These are phyloP conservation scores for Carpinus viminea DNA, from an alignment of 306 rosid genomes.

Conservation along the genomic window DNA sequence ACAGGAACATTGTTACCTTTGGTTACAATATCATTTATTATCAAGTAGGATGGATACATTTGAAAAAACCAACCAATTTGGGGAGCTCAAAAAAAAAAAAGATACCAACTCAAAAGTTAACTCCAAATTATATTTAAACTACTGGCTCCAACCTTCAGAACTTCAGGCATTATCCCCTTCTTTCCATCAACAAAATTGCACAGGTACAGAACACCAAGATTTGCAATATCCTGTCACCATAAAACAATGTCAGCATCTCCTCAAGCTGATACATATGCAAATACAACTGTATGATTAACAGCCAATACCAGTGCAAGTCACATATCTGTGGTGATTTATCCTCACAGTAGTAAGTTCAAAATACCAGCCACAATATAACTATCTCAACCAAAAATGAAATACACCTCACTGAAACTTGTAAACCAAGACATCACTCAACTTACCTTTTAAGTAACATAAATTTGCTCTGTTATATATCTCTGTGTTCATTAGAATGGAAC, in stretches of 20 bases:
- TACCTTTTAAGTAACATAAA: not conserved
- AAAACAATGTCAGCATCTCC: conserved; percentile 30
- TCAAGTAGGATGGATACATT: not conserved
- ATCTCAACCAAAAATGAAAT: not conserved
- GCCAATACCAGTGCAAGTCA: not conserved
- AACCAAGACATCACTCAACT: not conserved
- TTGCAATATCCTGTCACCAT: conserved; percentile 62
- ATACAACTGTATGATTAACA: not conserved
- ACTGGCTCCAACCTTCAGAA: conserved; percentile 51
- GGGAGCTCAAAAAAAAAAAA: not conserved
- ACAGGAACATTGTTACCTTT: not conserved
- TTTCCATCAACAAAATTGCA: conserved; percentile 59
- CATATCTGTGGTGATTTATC: not conserved
- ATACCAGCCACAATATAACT: not conserved
- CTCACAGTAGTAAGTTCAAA: not conserved
- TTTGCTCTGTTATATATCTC: not conserved
- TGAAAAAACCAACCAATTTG: not conserved
- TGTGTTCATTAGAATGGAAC: not conserved
- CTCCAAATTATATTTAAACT: conserved; percentile 7
- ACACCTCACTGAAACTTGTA: not conserved
- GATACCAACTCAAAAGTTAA: not conserved
- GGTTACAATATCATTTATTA: not conserved
- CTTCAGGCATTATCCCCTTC: conserved; percentile 49
- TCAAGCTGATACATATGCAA: conserved; percentile 1
- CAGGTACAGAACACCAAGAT: conserved; percentile 64